These are phyloP conservation scores for Ceratocystis albifundus DNA, from an alignment of 2,329 filamentous ascomycete genomes.

Conservation along the genomic window DNA sequence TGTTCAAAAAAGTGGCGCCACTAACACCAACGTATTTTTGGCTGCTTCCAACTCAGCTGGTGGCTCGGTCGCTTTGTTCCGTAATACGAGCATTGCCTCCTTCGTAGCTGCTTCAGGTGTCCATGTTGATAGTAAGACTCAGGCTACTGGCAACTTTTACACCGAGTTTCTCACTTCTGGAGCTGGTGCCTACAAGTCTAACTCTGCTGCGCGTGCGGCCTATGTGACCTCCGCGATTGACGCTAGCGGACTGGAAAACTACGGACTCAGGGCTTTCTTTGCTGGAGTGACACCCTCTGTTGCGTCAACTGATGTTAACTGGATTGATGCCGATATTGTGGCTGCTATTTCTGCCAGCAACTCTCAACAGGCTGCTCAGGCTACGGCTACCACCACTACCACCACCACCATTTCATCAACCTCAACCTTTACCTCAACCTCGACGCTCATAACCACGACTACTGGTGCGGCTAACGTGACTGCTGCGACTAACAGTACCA, in stretches of 20 bases:
- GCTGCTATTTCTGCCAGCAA: slow-evolving; percentile 8
- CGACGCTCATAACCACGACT: background rate
- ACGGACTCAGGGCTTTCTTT: slow-evolving; percentile 31
- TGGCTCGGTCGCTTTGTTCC: slow-evolving; percentile 32
- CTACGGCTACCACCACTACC: slow-evolving; percentile 1
- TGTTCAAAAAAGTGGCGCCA: slow-evolving; percentile 26
- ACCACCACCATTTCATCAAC: slow-evolving; percentile 8
- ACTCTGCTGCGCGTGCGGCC: slow-evolving; percentile 29
- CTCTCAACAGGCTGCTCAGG: background rate
- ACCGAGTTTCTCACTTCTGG: slow-evolving; percentile 35
- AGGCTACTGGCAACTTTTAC: slow-evolving; percentile 30
- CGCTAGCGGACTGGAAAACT: slow-evolving; percentile 30
- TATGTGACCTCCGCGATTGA: slow-evolving; percentile 31
- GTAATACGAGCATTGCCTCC: slow-evolving; percentile 32
- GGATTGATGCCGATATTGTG: slow-evolving; percentile 32
- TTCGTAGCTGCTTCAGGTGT: slow-evolving; percentile 32
- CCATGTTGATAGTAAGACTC: slow-evolving; percentile 29
- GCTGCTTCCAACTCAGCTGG: slow-evolving; percentile 34
- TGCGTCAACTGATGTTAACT: slow-evolving; percentile 29
- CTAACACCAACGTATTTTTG: slow-evolving; percentile 34
- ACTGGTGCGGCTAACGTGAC: background rate
- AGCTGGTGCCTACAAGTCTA: slow-evolving; percentile 32
- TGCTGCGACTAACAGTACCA: background rate
- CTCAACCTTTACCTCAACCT: background rate
- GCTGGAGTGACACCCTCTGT: slow-evolving; percentile 30